These are phyloP conservation scores for Lasiodiplodia theobromae DNA, from an alignment of 2,329 filamentous ascomycete species.

Conservation along the genomic window DNA sequence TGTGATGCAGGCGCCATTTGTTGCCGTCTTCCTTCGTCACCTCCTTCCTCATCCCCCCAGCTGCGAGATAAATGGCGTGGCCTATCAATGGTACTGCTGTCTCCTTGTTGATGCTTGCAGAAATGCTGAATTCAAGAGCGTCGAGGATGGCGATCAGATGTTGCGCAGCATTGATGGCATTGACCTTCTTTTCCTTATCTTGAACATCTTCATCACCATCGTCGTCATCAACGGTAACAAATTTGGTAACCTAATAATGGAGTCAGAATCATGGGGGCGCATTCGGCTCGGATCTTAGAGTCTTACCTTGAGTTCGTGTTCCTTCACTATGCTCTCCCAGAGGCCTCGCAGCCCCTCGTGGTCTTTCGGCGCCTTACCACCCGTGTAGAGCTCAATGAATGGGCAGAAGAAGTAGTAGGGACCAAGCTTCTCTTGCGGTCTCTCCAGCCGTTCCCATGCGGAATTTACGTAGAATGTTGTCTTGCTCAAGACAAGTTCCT, in stretches of 20 bases:
- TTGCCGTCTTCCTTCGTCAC: neutral
- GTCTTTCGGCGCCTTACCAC: neutral
- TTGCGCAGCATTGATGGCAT: neutral
- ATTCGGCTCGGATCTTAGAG: neutral
- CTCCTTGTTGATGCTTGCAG: neutral
- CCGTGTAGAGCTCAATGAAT: neutral
- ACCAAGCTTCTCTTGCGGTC: neutral
- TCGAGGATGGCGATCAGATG: slow-evolving; percentile 4
- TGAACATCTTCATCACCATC: neutral
- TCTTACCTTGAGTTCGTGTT: neutral
- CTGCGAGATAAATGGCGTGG: neutral
- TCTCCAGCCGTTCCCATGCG: neutral
- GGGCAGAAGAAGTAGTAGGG: slow-evolving; percentile 1
- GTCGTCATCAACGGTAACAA: neutral
- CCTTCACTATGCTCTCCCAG: neutral
- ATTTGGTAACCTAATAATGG: neutral
- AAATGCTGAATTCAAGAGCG: neutral
- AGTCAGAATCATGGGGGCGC: neutral
- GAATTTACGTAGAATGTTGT: slow-evolving; percentile 13
- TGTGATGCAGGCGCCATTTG: neutral
- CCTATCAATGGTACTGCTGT: neutral
- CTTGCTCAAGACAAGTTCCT: slow-evolving; percentile 4
- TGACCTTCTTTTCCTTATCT: no score
- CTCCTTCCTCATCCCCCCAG: neutral
- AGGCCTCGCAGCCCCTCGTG: neutral